phyloP scores from a whole-genome alignment of 306 rosid genomes.

The Cucumis melo region DNA sequence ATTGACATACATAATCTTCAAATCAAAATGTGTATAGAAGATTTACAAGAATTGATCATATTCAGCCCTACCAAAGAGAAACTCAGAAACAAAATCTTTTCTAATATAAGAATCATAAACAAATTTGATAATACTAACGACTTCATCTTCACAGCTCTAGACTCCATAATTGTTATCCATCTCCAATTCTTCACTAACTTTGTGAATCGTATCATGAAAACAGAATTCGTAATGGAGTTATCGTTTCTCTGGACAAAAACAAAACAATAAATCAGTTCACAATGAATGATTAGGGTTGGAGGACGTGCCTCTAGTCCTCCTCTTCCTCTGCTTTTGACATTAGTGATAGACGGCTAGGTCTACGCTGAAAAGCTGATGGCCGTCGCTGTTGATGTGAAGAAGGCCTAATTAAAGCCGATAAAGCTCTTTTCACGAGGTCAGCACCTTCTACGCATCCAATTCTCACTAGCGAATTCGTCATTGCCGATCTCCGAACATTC shows the following conservation, averaged over 20 bases:
- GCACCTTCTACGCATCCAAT: conserved; percentile 78
- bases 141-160: too few relatives aligned
- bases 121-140: too few relatives aligned
- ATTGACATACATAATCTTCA: too few relatives aligned
- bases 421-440: conserved; percentile 60
- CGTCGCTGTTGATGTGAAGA: conserved; percentile 74
- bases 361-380: conserved; percentile 43
- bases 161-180: too few relatives aligned
- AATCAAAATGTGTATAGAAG: too few relatives aligned
- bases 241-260: neutral
- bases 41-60: too few relatives aligned
- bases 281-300: neutral
- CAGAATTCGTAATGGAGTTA: too few relatives aligned
- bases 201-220: too few relatives aligned
- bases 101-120: too few relatives aligned
- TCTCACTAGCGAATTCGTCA: conserved; percentile 86
- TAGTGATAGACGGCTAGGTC: conserved; percentile 73
- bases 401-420: conserved; percentile 72
- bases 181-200: too few relatives aligned
- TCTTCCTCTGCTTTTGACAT: conserved; percentile 41
- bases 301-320: neutral
- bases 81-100: too few relatives aligned
- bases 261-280: neutral
- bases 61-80: too few relatives aligned
- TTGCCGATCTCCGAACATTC: conserved; percentile 84